Evolutionary conservation across 768 basidiomycete species (phyloP), one percentile per base, ranked within the genome.

Genomic region (Boletus insuetus): DNA sequence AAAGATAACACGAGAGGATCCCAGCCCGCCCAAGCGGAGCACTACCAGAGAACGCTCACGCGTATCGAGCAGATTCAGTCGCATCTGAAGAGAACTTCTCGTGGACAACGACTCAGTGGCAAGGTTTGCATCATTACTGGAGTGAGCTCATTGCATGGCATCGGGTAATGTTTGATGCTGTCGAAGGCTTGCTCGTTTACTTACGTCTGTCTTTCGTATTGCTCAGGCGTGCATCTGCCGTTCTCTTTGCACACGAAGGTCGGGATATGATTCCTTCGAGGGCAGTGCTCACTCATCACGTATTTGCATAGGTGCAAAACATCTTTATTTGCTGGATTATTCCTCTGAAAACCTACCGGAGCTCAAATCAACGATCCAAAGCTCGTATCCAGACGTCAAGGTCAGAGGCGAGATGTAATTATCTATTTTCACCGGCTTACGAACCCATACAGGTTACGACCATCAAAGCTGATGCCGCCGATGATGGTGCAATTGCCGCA

Each of bases 51-150:
- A 43, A 89, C 91, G 14, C 68, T 80, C n/a, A 76, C 82, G 7
- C 83, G 91, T 20, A 76, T 94, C 22, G 70, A 82, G 49, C 80
- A 80, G 62, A 83, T 94, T 51, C 84, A 86, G 67, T 75, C 80
- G 0, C 91, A 93, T 55, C 77, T 94, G 37, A 68, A 77, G 41
- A 75, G 69, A 26, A 63, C 82, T 20, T 76, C 84, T 31, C 79
- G 85, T 40, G 72, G 76, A 29, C 75, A 72, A 19, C 79, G 84
- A 62, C 77, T 95, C 59, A 79, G 78, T 65, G 84, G 79, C 58
- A 95, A 93, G 70, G 90, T 94, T 24, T 91, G 87, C 63, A 79
- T 96, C 53, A 81, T 96, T 62, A 96, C 94, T 1, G 94, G 94
- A 17, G 92, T 87, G 31, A 88, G 89, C 31, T 94, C 91, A 19